Base-by-base conservation (phyloP, 1,139 yeast species). In the Tardiomyces blankii region DNA sequence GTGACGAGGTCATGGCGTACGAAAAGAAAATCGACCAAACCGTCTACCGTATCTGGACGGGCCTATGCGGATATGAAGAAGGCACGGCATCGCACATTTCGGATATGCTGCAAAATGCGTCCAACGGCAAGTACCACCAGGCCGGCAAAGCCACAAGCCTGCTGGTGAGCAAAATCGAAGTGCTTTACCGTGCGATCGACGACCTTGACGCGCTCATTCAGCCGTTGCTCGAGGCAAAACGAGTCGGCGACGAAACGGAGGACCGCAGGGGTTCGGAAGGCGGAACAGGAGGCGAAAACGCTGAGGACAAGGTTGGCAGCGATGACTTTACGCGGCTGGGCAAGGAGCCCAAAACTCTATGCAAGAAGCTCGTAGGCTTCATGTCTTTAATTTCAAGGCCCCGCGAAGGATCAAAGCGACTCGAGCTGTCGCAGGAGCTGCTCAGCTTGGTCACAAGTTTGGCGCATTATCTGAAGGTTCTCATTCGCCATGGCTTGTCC, bases 21-120 rank as follows among this genome's bases (percentile, higher is more conserved):
- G 96, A 88, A 57, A 73, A 73, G 45, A 41, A 46, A 13, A 44
- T 52, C 12, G 58, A 54, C 42, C 38, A 41, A n/a, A 48, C 46
- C 38, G 85, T 91, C 4, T 75, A 83, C 67, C 78, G 79, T 30
- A 84, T 91, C 40, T 93, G 98, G 98, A 73, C 86, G 19, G 82
- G 86, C 0, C 69, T 93, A 33, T 87, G 94, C 44, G 86, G 83
- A 30, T 93, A 79, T 62, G 98, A 93, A 65, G 97, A 89, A 61
- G 79, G 82, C n/a, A 77, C 95, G 2, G 98, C 97, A 0, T 77
- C 88, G 1, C 81, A 89, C 58, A 87, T 93, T 30, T 84, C 95
- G 3, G 94, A 87, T 55, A 89, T 93, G 96, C 74, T 93, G 43
- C 83, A 88, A 52, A 75, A 75, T 54, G 89, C 96, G 3, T 82